Evolutionary conservation across 495 filamentous ascomycete genomes (phyloP), one percentile per base, ranked within the genome.

Genomic region (Penicillium diatomitis): DNA sequence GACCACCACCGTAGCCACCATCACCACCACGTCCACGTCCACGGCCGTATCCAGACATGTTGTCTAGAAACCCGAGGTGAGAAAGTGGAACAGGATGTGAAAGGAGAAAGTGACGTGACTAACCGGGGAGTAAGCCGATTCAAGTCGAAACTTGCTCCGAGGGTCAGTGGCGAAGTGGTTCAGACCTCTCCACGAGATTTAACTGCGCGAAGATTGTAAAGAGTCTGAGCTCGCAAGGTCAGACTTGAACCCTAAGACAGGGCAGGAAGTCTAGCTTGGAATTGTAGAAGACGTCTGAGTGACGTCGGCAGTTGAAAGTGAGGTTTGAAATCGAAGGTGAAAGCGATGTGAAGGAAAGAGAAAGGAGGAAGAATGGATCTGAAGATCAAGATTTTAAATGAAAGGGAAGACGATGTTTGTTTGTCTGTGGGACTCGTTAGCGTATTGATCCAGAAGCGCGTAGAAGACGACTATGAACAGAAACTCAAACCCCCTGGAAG

Each of bases 41-140:
- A 31, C 41, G 46, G 32, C 5, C 9, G 32, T 6, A 33, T 11
- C 46, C 41, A 49, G 52, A 49, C 55, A 58, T 58, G 32, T 31
- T 47, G 37, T n/a, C 38, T 47, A 32, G 10, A 5, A 6, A 12
- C 3, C 12, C 12, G 9, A n/a, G 5, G 34, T 4, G 35, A 28
- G 27, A 33, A 30, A 39, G 27, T 41, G 12, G 12, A 11, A 8
- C 32, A 43, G 12, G n/a, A 40, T 36, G 12, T 6, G 27, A 38
- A 36, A 41, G 41, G 12, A 2, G 36, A 32, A 27, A 29, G 32
- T 32, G 33, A 7, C 6, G 33, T 8, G 35, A 20, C 20, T 20
- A 20, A 20, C 20, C 20, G 20, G 20, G 20, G 20, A 20, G 20
- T 20, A 20, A 20, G 20, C 20, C 20, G 20, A 20, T 20, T 20